Base-by-base conservation (phyloP, 768 basidiomycete genomes). In the Leccinum rimulosum region DNA sequence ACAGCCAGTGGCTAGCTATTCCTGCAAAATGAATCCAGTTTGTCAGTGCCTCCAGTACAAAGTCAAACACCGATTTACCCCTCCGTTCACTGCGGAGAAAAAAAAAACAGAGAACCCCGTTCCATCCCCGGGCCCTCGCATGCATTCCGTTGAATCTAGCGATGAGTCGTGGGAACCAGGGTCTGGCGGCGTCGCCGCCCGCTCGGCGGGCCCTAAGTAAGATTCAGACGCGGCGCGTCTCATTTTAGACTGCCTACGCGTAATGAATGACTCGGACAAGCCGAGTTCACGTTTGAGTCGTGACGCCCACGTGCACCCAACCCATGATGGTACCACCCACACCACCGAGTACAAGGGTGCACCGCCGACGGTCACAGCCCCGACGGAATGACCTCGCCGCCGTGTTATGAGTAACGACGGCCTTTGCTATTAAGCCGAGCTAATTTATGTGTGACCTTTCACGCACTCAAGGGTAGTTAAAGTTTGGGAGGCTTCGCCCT, bases 1-100 rank as follows among this genome's bases (percentile, higher is more conserved):
- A 58, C 60, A 40, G 70, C 60, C 63, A 64, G 54, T 61, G 58
- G 55, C 11, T 60, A 48, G 45, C 66, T 62, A 57, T 64, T 64
- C 58, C 69, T 61, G 68, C 66, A 48, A 68, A 65, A 68, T 66
- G 61, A 67, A 67, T 28, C n/a, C 47, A 55, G 33, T 57, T 27
- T 4, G 52, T 64, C 71, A 72, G 67, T 36, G 71, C 60, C 62
- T 56, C 38, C 53, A 60, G 55, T 25, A 38, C 56, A 47, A 60
- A 57, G 35, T 60, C 57, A 54, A 55, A 61, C 62, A 61, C 60
- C 60, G 59, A 48, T 47, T 52, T 52, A 52, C 52, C 30, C 33
- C 53, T 52, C 72, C 71, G 73, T 52, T 22, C 36, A 35, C 22
- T 31, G 55, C 73, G 71, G 71, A 64, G 33, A 33, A 33, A 45